These are phyloP conservation scores for Nicotiana obtusifolia DNA, from an alignment of 257 asterid genomes.

Conservation along the genomic window DNA sequence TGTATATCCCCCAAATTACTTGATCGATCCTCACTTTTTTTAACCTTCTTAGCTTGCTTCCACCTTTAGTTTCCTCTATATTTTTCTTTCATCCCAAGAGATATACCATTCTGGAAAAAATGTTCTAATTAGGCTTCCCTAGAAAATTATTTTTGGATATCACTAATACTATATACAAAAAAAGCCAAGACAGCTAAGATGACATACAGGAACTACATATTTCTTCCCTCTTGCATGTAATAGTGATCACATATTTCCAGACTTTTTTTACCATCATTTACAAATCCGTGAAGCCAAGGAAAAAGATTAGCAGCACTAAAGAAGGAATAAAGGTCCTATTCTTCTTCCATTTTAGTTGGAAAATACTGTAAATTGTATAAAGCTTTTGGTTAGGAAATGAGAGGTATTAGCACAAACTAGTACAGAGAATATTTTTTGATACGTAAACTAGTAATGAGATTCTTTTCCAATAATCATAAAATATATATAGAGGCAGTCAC, in stretches of 20 bases:
- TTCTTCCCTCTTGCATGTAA: background rate
- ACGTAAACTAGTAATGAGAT: background rate
- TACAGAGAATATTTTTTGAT: background rate
- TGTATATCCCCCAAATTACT: background rate
- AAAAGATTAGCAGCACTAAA: background rate
- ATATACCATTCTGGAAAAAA: background rate
- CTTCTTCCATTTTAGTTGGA: slow-evolving; percentile 5
- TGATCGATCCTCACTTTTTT: background rate
- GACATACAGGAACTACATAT: background rate
- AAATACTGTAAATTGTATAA: background rate
- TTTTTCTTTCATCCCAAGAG: background rate
- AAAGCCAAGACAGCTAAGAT: background rate
- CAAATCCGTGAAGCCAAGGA: background rate
- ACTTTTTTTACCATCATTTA: background rate
- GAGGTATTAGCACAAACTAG: background rate
- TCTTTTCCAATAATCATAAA: background rate
- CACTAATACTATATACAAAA: background rate
- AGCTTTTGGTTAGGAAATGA: background rate
- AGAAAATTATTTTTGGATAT: background rate
- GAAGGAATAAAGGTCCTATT: background rate
- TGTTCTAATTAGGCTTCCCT: background rate
- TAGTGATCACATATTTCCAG: slow-evolving; percentile 1
- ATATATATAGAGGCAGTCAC: slow-evolving; percentile 24
- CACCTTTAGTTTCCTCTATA: background rate
- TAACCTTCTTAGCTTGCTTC: background rate